Conservation (phyloP, 2,329 filamentous ascomycete genomes). For the Fusarium temperatum region DNA sequence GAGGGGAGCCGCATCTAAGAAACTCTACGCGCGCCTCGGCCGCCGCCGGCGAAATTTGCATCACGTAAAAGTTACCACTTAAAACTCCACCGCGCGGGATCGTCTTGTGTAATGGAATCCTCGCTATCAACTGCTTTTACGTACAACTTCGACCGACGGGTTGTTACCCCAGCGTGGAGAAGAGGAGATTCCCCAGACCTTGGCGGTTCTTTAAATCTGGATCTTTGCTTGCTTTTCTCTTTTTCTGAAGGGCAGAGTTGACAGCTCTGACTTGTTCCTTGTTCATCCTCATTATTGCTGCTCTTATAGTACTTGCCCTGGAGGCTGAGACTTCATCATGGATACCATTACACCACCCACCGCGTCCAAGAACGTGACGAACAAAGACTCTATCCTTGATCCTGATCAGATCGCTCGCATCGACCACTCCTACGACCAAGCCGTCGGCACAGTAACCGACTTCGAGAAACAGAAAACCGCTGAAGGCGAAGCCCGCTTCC, state of each 20-base stretch:
- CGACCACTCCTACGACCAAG: conserved; percentile 31
- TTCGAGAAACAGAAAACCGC: conserved; percentile 37
- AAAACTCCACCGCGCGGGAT: background rate
- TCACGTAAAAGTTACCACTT: conserved; percentile 19
- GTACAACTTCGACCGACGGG: background rate
- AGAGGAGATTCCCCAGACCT: conserved; percentile 16
- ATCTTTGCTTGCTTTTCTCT: background rate
- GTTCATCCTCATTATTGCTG: background rate
- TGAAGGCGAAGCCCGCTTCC: conserved; percentile 32
- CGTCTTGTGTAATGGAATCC: conserved; percentile 14
- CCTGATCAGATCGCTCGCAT: conserved; percentile 16
- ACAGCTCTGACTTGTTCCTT: background rate
- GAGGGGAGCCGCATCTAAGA: conserved; percentile 13
- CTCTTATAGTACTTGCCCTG: background rate
- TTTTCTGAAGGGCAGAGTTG: background rate
- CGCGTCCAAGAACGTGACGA: background rate
- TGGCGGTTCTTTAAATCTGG: background rate
- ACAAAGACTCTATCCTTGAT: background rate
- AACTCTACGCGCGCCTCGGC: conserved; percentile 8
- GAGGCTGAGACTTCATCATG: background rate
- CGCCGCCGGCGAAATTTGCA: background rate
- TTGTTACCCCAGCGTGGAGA: conserved; percentile 1
- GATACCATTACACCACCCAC: background rate
- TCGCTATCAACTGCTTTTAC: conserved; percentile 13
- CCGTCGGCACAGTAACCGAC: conserved; percentile 35